phyloP scores from a whole-genome alignment of 208 protist species.

The Acanthamoeba royreba region DNA sequence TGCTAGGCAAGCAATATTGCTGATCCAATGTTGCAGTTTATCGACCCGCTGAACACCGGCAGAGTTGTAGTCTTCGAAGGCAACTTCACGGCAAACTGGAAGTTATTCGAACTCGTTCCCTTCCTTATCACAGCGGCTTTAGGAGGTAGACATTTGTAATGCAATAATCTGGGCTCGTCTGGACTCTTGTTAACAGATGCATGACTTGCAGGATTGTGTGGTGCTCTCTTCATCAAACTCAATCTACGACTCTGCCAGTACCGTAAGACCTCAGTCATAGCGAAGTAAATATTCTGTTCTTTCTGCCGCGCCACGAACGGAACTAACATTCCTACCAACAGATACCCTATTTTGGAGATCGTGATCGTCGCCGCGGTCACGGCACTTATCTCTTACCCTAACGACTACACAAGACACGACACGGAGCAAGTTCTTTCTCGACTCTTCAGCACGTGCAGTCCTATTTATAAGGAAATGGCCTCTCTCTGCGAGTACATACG shows the following conservation, averaged over 20 bases:
- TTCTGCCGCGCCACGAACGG: too few relatives aligned
- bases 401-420: background rate
- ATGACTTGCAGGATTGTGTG: background rate
- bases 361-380: background rate
- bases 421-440: background rate
- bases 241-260: background rate
- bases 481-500: background rate
- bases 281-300: background rate
- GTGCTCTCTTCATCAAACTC: constrained; percentile 23
- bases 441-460: background rate
- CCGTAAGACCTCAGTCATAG: background rate
- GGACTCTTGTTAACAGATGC: too few relatives aligned
- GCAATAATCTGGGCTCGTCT: too few relatives aligned
- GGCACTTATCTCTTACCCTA: background rate
- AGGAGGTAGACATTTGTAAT: background rate
- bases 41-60: constrained; percentile 4
- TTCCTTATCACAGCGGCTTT: background rate
- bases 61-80: background rate
- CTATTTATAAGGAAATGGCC: background rate
- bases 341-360: background rate
- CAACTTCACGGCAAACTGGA: background rate
- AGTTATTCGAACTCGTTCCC: background rate
- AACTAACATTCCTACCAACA: too few relatives aligned
- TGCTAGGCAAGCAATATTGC: background rate
- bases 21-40: background rate